Conservation (phyloP, 169 alveolate species). For the Theileria equi region DNA sequence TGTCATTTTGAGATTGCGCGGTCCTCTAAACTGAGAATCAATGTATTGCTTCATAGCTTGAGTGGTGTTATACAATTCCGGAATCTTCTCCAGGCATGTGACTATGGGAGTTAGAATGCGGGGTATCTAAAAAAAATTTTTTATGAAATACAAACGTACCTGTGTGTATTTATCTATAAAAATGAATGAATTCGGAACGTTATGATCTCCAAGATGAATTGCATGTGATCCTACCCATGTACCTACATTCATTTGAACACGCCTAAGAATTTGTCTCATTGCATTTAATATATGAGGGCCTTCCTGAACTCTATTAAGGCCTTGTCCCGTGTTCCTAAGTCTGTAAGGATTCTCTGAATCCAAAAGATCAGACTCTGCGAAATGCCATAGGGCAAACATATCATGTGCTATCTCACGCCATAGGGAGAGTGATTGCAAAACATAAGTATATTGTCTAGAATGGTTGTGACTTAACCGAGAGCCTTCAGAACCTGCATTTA, state of each 20-base stretch:
- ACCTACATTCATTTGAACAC: slow-evolving; percentile 79
- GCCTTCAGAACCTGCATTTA: slow-evolving; percentile 75
- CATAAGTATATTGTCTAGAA: slow-evolving; percentile 85
- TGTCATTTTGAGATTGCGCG: slow-evolving; percentile 71
- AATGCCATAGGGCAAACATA: slow-evolving; percentile 87
- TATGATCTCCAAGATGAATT: slow-evolving; percentile 89
- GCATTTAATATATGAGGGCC: slow-evolving; percentile 74
- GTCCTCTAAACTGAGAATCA: slow-evolving; percentile 83
- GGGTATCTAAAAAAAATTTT: slow-evolving; percentile 77
- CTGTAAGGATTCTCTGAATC: slow-evolving; percentile 80
- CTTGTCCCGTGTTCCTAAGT: slow-evolving; percentile 88
- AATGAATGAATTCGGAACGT: slow-evolving; percentile 90
- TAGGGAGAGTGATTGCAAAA: slow-evolving; percentile 84
- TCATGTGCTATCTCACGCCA: slow-evolving; percentile 89
- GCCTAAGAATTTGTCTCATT: slow-evolving; percentile 77
- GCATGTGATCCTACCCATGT: slow-evolving; percentile 91
- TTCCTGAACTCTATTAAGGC: slow-evolving; percentile 80
- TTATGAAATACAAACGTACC: slow-evolving; percentile 25
- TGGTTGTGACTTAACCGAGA: slow-evolving; percentile 87
- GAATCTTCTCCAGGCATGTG: slow-evolving; percentile 83
- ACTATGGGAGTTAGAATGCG: slow-evolving; percentile 86
- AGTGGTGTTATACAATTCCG: slow-evolving; percentile 78
- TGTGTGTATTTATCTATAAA: slow-evolving; percentile 90
- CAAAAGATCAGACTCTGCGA: slow-evolving; percentile 87
- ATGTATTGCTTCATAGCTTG: slow-evolving; percentile 73